Base-by-base conservation (phyloP, 306 rosid genomes). In the Ormosia semicastrata region DNA sequence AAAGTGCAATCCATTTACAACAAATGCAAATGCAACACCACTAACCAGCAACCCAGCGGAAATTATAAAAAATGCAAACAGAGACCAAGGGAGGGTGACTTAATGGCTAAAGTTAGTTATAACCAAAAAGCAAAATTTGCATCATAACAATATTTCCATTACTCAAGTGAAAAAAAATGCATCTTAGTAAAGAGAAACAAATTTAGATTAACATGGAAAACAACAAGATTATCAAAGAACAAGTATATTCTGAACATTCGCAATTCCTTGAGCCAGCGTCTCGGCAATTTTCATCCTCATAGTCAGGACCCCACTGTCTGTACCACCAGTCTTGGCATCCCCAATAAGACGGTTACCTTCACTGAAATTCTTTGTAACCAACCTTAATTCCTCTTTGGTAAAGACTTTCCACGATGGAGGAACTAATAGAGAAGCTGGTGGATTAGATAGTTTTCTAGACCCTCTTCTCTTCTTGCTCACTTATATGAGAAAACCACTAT, bases 181-280 rank as follows among this genome's bases (percentile, higher is more conserved):
- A 9, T 44, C 56, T 44, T 36, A 30, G 32, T 52, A 73, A 39
- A 43, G 29, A 86, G 37, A 40, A 66, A 10, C 32, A 57, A 15
- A 8, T 72, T 33, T 72, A 50, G 64, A 81, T 29, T 40, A 69
- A 66, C 49, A 62, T 30, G 66, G 40, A 81, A 73, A 34, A 41
- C 18, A 8, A 53, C 15, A 0, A 52, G 64, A 63, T 32, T 49
- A 33, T 73, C 10, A 50, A 65, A 76, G 63, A 74, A 46, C 15
- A 71, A 37, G 76, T 53, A 50, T 40, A 82, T 53, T 75, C 14
- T 58, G 68, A 73, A 90, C 99, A 6, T 95, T 93, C 97, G 99
- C 99, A 57, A 95, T 95, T 86, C 99, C 99, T 87, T 92, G 99
- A 53, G 97, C 99, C 81, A 95, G 98, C 2, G 97, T 92, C 0